Conservation (phyloP, 257 asterid species). For the Solanum chilense region DNA sequence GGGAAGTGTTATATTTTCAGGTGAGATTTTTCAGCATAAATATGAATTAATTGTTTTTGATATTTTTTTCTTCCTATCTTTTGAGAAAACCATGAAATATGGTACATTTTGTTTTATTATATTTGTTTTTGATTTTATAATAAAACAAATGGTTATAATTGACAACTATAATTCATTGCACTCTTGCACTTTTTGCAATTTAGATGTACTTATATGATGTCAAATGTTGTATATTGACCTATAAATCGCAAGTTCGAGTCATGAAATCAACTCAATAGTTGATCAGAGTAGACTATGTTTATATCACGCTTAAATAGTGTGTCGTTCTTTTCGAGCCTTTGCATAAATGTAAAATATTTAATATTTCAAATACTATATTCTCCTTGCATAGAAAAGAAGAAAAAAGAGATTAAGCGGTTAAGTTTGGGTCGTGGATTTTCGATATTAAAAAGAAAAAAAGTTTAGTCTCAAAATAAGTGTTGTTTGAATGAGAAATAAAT, state of each 20-base stretch:
- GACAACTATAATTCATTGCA: neutral
- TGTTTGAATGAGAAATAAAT: neutral
- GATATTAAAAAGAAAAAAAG: neutral
- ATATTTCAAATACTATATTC: too few species aligned
- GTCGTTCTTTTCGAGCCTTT: neutral
- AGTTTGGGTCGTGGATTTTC: neutral
- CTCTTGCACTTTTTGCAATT: neutral
- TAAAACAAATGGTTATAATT: neutral
- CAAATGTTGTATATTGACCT: neutral
- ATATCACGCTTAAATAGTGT: neutral
- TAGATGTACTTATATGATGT: neutral
- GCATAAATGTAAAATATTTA: neutral
- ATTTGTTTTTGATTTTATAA: neutral
- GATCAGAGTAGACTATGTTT: neutral
- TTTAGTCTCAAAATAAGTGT: neutral
- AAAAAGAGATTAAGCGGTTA: neutral
- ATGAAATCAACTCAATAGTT: neutral
- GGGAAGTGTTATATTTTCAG: neutral
- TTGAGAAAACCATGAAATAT: neutral
- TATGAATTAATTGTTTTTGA: neutral
- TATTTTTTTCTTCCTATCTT: neutral
- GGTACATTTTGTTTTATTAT: neutral
- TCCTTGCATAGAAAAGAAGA: neutral
- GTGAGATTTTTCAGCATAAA: neutral
- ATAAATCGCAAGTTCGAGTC: neutral